Conservation (phyloP, 108 stramenopile species). For the Licmophora abbreviata region DNA sequence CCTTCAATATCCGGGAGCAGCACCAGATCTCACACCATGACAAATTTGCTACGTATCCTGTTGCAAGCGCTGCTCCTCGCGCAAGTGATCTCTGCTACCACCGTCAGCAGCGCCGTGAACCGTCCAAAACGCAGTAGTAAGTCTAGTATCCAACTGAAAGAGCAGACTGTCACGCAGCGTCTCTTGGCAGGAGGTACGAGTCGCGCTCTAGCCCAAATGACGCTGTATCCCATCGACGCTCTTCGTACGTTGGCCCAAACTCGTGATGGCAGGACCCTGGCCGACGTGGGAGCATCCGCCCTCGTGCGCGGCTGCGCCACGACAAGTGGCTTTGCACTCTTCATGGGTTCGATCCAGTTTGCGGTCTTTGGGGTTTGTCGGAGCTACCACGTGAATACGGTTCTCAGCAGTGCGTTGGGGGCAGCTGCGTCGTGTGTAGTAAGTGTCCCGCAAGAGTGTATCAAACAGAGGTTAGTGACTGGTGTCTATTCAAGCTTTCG, state of each 20-base stretch:
- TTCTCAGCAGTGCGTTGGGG: conserved; percentile 33
- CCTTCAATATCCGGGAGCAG: no score
- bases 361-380: conserved; percentile 30
- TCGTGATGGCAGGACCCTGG: conserved; percentile 42
- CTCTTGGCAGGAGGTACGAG: conserved; percentile 42
- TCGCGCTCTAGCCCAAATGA: conserved; percentile 38
- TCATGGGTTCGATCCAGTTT: conserved; percentile 57
- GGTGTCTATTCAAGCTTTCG: conserved; percentile 55
- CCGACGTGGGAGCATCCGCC: conserved; percentile 34
- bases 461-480: conserved; percentile 64
- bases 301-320: conserved; percentile 41
- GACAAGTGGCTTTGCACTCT: conserved; percentile 54
- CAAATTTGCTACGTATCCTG: no score
- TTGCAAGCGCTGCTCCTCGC: no score
- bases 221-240: conserved; percentile 63
- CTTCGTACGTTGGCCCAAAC: conserved; percentile 64
- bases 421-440: conserved; percentile 51
- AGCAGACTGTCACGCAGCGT: no score
- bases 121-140: no score
- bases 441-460: conserved; percentile 58
- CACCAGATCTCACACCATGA: no score
- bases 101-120: no score
- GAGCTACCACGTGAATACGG: conserved; percentile 20
- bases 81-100: no score
- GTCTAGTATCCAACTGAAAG: no score